phyloP scores from a whole-genome alignment of 139 green algal species.

The Nannochloris sp. region DNA sequence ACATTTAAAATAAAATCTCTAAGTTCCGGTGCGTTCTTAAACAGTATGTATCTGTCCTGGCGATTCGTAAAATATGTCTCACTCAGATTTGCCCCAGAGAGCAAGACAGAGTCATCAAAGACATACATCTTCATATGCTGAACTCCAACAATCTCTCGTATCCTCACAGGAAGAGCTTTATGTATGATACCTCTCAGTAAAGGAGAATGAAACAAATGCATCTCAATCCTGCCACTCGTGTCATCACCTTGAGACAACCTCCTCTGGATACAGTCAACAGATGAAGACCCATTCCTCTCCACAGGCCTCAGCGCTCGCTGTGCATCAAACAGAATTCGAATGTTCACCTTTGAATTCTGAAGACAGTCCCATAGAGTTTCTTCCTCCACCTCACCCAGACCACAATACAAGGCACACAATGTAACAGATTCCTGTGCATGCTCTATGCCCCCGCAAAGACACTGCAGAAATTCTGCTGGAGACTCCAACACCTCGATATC shows the following conservation, averaged over 20 bases:
- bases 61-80: slow-evolving; percentile 38
- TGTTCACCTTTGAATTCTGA: too few relatives aligned
- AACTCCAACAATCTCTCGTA: slow-evolving; percentile 10
- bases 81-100: slow-evolving; percentile 48
- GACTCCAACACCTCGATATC: too few relatives aligned
- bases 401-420: too few relatives aligned
- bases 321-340: neutral
- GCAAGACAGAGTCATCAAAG: slow-evolving; percentile 43
- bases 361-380: too few relatives aligned
- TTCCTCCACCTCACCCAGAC: too few relatives aligned
- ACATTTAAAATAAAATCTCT: neutral
- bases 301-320: neutral
- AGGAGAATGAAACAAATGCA: neutral
- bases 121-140: slow-evolving; percentile 40
- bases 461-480: slow-evolving; percentile 16
- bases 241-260: too few relatives aligned
- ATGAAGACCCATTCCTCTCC: neutral
- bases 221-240: neutral
- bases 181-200: neutral
- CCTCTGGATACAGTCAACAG: too few relatives aligned
- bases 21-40: neutral
- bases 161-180: slow-evolving; percentile 26
- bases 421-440: neutral
- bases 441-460: neutral
- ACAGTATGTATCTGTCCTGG: neutral